Evolutionary conservation across 2,329 filamentous ascomycete genomes (phyloP).

Genomic region (Xenoacremonium recifei): DNA sequence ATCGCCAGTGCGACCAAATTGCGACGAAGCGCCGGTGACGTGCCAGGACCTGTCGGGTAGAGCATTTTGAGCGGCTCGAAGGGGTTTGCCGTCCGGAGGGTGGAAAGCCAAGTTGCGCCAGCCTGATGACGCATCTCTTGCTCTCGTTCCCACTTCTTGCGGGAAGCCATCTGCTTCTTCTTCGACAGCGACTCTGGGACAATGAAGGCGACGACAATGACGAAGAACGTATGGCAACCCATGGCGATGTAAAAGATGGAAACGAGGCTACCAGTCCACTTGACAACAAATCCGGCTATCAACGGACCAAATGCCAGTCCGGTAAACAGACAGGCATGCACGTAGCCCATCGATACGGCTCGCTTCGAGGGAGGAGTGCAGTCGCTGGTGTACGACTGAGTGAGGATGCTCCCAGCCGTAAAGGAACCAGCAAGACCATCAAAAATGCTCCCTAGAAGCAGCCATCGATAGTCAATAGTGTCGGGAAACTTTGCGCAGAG

Average conservation of each 20-base stretch:
- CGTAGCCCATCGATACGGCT: constrained; percentile 81
- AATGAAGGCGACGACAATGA: constrained; percentile 66
- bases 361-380: constrained; percentile 79
- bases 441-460: constrained; percentile 72
- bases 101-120: constrained; percentile 27
- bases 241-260: constrained; percentile 84
- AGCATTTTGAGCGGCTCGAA: constrained; percentile 77
- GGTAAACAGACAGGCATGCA: constrained; percentile 84
- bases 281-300: constrained; percentile 75
- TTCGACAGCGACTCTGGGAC: constrained; percentile 84
- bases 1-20: constrained; percentile 82
- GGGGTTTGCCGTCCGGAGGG: constrained; percentile 58
- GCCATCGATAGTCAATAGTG: constrained; percentile 70
- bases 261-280: constrained; percentile 70
- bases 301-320: constrained; percentile 89
- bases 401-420: constrained; percentile 72
- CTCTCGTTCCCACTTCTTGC: constrained; percentile 61
- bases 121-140: constrained; percentile 34
- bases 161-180: constrained; percentile 67
- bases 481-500: constrained; percentile 75
- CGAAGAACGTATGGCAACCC: constrained; percentile 70
- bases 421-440: constrained; percentile 90
- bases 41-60: constrained; percentile 66
- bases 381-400: constrained; percentile 85
- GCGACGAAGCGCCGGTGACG: constrained; percentile 58